Base-by-base conservation (phyloP, 2,329 filamentous ascomycete species). In the Aspergillus japonicus region DNA sequence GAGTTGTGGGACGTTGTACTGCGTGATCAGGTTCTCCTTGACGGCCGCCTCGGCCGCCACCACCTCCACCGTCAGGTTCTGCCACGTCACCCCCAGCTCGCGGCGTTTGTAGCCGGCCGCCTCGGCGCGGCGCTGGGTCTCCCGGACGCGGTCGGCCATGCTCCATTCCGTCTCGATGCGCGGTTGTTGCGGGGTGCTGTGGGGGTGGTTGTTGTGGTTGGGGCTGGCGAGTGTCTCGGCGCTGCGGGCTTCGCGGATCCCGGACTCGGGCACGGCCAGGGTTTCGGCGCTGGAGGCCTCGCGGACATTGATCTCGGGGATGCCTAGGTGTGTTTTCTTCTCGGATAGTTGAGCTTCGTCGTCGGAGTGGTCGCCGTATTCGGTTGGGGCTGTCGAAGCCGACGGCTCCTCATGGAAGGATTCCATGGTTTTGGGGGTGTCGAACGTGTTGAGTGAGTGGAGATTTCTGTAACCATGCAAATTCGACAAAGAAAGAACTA, bases 21-120 rank as follows among this genome's bases (percentile, higher is more conserved):
- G 85, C 0, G 83, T 83, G 1, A 84, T 55, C 50, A 88, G 80
- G 53, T 89, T 85, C 66, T 89, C 87, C 62, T 89, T 85, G 39
- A 89, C 77, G 4, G 85, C 83, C 1, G 86, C 82, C 31, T 87
- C 84, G 19, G 85, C 76, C 21, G 83, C 82, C 67, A 84, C 76
- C n/a, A 83, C 87, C 57, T 85, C 80, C 12, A 90, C 87, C 0
- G 81, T 88, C 50, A 90, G 77, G 57, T 85, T 80, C 62, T 83
- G 79, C 84, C 86, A 89, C 0, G 87, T 84, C 0, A 90, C 80
- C 31, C 87, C 87, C 6, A 88, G 78, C 64, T 81, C 75, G 33
- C 81, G 76, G 12, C 73, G 68, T 26, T 80, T 81, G 57, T 79
- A 75, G 2, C 78, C 78, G 3, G 80, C 80, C 2, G 73, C 73